Base-by-base conservation (phyloP, 768 basidiomycete genomes). In the Rhizopogon vinicolor region DNA sequence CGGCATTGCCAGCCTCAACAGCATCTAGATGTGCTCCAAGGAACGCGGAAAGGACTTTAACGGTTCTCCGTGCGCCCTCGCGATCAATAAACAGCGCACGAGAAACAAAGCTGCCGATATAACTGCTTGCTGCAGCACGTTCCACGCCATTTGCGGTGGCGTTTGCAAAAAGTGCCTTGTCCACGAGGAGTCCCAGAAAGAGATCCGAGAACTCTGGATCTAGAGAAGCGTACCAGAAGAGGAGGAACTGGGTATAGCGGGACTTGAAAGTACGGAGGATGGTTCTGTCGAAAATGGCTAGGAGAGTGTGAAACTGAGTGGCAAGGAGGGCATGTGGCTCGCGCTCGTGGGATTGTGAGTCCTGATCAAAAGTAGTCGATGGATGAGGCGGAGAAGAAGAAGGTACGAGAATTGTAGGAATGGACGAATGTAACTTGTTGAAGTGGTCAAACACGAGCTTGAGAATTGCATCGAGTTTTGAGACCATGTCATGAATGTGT, bases 221-320 rank as follows among this genome's bases (percentile, higher is more conserved):
- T 51, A 96, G 86, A 0, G 96, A 98, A 19, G 94, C 81, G 65
- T 87, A 93, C 86, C 93, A 97, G 77, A 99, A 99, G 44, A 98
- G 65, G 57, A 99, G 82, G 73, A 99, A 99, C 64, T 98, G 97
- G 13, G 93, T 94, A 70, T 98, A 97, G 40, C 95, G 90, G 0
- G 94, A 97, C 65, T 95, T 94, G 76, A 97, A 97, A 2, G 97
- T 98, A 40, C 87, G 89, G 48, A 99, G 82, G 66, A 99, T 93
- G 39, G 87, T 87, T 41, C 92, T 85, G 68, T 97, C 93, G 64
- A 99, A 99, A 59, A 98, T 93, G 59, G 88, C 85, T 50, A 99
- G 83, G 18, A 99, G 86, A 29, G 88, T 82, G 62, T 90, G 81
- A 68, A 98, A 98, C 61, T 91, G 91, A 1, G 81, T 67, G 6